Base-by-base conservation (phyloP, 1,139 yeast genomes). In the Saccharomyces hybrid region DNA sequence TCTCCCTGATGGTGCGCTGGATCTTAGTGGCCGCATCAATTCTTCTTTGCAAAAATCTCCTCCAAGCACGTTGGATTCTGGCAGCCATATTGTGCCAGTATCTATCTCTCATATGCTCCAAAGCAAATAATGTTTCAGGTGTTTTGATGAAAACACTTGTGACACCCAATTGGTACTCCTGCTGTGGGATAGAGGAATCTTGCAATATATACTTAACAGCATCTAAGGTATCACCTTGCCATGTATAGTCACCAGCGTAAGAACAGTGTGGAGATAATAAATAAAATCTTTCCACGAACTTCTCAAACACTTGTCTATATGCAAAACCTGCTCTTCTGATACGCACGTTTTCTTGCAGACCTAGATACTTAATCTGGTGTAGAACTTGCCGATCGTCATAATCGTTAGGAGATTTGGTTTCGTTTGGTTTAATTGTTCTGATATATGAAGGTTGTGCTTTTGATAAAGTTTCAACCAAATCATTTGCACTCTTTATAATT, bases 21-120 rank as follows among this genome's bases (percentile, higher is more conserved):
- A 93, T 83, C 52, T 78, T 80, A 59, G 80, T 83, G 0, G 97
- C 98, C 27, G 96, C 93, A 66, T 89, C 96, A 57, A 84, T 86
- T 72, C 91, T 85, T 67, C 88, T 79, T 68, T 84, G 84, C 58
- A 85, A 73, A 68, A 86, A 88, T 62, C 89, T 78, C 75, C 99
- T 81, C 91, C 98, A 91, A 5, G 99, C 98, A 62, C 98, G 81
- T 74, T 95, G 99, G 62, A 95, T 93, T 64, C 96, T 81, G 1
- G 96, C 93, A 2, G 99, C 99, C 96, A 93, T 95, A 65, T 88
- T 89, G 68, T 90, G 95, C 99, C 99, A 95, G 69, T 90, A 95
- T 74, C 85, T 87, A 66, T 95, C 99, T 71, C 99, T 82, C 95
- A 93, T 84, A 66, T 89, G 95, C 73, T 95, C 99, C 57, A 95